Base-by-base conservation (phyloP, 805 yeast species). In the Ogataea neopini region DNA sequence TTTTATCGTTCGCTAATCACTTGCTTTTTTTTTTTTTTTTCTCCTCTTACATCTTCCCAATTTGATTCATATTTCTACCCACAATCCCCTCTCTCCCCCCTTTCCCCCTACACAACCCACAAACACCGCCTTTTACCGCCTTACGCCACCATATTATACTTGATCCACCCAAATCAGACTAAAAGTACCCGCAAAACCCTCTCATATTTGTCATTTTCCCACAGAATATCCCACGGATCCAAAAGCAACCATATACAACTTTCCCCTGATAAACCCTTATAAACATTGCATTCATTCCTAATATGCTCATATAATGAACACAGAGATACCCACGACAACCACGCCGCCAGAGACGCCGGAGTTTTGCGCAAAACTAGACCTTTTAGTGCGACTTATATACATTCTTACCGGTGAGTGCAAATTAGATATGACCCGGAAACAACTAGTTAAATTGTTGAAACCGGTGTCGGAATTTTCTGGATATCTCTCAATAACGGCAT, bases 401-500 rank as follows among this genome's bases (percentile, higher is more conserved):
- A 45, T 59, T 4, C n/a, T 60, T 33, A 56, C 60, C 0, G 66
- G 66, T n/a, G 57, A 57, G 25, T 59, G 66, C 39, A 29, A 39
- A 29, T 8, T 58, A 14, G 48, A 50, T 26, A 39, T 56, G n/a
- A 25, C 52, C 14, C 47, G 56, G 25, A 41, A 54, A 11, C 50
- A 54, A 18, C 30, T 62, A 17, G 57, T 61, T 3, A 25, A 39
- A 3, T 22, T 29, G 14, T 48, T 59, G 26, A 39, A 37, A 10
- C 63, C 67, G 3, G 48, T 70, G 15, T 67, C 74, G 9, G 47
- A 48, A 37, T 40, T 58, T 20, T 43, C 68, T 1, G 72, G 70
- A 2, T 63, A 61, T 26, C 43, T 70, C 14, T 80, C 86, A 3
- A 66, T 81, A 32, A 63, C 68, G 5, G 74, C 83, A 49, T 85